phyloP scores from a whole-genome alignment of 768 basidiomycete species.

The Epithele typhae region DNA sequence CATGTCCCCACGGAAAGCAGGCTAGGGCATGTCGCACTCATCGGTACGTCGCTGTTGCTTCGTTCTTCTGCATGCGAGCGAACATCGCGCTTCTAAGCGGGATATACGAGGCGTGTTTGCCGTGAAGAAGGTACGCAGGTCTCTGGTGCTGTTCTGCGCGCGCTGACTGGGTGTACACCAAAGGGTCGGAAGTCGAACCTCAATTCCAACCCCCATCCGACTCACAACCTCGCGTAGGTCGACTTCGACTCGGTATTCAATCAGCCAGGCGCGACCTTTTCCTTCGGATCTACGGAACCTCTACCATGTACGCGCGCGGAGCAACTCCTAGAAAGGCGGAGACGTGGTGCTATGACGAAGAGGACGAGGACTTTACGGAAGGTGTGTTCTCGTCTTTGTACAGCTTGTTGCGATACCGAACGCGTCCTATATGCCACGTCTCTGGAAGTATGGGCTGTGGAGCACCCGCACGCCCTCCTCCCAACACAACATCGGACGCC shows the following conservation, averaged over 20 bases:
- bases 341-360: conserved; percentile 72
- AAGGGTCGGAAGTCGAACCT: conserved; percentile 81
- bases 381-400: conserved; percentile 35
- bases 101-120: conserved; percentile 89
- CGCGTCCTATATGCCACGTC: conserved; percentile 65
- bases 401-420: too few relatives aligned
- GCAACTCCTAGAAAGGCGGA: conserved; percentile 65
- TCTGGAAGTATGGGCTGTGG: conserved; percentile 76
- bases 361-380: conserved; percentile 84
- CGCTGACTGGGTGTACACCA: conserved; percentile 7
- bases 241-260: conserved; percentile 90
- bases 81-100: conserved; percentile 41
- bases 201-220: neutral
- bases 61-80: neutral
- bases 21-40: conserved; percentile 86
- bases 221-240: conserved; percentile 42
- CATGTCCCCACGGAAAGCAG: conserved; percentile 84
- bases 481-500: conserved; percentile 55
- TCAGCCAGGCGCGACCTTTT: conserved; percentile 70
- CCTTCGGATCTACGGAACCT: conserved; percentile 87
- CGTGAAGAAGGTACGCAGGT: conserved; percentile 58
- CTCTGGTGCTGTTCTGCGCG: neutral
- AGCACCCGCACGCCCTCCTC: conserved; percentile 59
- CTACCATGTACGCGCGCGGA: conserved; percentile 84
- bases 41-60: conserved; percentile 41